These are phyloP conservation scores for Sanghuangporus weigelae DNA, from an alignment of 1,284 basidiomycete species.

Conservation along the genomic window DNA sequence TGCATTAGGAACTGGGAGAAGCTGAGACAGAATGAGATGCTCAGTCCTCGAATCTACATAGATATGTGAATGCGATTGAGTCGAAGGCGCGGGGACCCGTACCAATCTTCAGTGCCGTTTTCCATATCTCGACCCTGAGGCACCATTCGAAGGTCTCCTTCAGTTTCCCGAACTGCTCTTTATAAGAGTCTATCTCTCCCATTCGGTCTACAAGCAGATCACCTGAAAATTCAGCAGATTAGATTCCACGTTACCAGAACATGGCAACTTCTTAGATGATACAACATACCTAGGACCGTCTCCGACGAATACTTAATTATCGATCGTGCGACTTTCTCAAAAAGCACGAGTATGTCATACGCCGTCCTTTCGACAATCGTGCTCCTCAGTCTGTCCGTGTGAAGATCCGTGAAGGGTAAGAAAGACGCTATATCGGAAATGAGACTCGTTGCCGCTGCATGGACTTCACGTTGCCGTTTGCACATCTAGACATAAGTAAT, in stretches of 20 bases:
- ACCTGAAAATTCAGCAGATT: neutral
- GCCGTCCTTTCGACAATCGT: neutral
- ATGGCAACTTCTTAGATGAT: neutral
- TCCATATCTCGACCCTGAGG: neutral
- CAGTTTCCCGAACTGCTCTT: neutral
- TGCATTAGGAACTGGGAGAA: neutral
- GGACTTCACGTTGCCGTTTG: neutral
- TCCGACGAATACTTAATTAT: neutral
- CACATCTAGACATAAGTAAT: neutral
- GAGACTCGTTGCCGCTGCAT: neutral
- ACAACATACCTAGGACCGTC: neutral
- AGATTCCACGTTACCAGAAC: neutral
- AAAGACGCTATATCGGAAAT: neutral
- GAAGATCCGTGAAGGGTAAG: neutral
- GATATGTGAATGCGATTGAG: neutral
- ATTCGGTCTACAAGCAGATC: neutral
- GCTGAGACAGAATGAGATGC: neutral
- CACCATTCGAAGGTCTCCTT: neutral
- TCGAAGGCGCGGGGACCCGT: too few relatives aligned
- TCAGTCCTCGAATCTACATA: neutral
- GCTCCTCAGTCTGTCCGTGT: neutral
- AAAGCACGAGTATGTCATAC: neutral
- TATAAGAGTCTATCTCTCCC: neutral
- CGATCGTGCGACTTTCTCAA: neutral
- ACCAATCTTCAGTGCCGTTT: neutral